Base-by-base conservation (phyloP, 2,329 filamentous ascomycete genomes). In the Stachybotrys chartarum region DNA sequence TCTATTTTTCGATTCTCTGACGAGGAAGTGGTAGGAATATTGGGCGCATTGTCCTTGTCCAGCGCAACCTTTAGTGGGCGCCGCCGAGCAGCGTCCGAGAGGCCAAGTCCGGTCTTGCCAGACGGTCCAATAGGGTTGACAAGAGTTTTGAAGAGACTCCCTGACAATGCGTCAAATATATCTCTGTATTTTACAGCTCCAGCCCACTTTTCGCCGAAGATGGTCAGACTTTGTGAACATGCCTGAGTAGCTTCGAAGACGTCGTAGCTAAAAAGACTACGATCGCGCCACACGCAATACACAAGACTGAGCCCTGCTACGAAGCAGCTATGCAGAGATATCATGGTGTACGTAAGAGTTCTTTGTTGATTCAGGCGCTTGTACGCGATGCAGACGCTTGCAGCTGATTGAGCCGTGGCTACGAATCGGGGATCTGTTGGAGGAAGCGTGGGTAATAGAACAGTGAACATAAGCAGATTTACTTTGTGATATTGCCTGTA, bases 261-360 rank as follows among this genome's bases (percentile, higher is more conserved):
- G 32, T 67, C 62, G 35, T 62, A 64, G 0, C 59, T 59, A 44
- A 64, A 65, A 24, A 66, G 57, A 0, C 54, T 46, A 1, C 53
- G 52, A 47, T 64, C 59, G 8, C 63, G 52, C 66, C 65, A 68
- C 3, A 67, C 49, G 50, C 65, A 67, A 57, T 67, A 68, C 3
- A 67, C 58, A 0, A 67, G 54, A 0, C 64, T 68, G 30, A 68
- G 55, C 0, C 65, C 66, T 0, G 64, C 66, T 1, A 68, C 60
- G 49, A 69, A 68, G 47, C 64, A 66, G 10, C 60, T 63, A 54
- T 68, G 67, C 12, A 69, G 58, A 0, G 66, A 64, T 44, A 61
- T 62, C 57, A 67, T 63, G 12, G 66, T 67, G 56, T 66, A 68
- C 50, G 61, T 65, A 7, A 69, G 59, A 2, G 65, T 66, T 45